Evolutionary conservation across 768 basidiomycete species (phyloP), one percentile per base, ranked within the genome.

Genomic region (Megacollybia marginata): DNA sequence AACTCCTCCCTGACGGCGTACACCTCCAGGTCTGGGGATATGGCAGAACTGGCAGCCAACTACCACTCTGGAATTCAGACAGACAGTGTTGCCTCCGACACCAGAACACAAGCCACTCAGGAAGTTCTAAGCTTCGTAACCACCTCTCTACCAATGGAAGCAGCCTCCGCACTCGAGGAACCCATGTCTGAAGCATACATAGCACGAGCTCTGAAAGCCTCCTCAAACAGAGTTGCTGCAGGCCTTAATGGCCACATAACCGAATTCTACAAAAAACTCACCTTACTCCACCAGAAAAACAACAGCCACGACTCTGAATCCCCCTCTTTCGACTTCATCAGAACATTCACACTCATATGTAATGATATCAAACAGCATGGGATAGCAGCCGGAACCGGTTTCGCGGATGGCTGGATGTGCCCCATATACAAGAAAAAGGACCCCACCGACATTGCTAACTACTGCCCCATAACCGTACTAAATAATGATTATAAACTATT

Each of bases 351-450:
- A 0, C 33, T 0, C 0, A 23, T 58, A 0, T 58, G 40, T 12
- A 53, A 53, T 2, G 57, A 71, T 33, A 70, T 72, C 0, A 48
- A 64, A 48, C 0, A 2, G 1, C 1, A 65, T 34, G 67, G 70
- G 0, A 2, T 64, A 0, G 34, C 8, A 0, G 1, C 16, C 0
- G 2, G 9, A 0, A 52, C 58, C 0, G 2, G 18, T 0, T 76
- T 70, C 45, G 20, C 62, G 0, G 42, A 59, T 7, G 72, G 72
- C 0, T 66, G 63, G 66, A 64, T 69, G 60, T 67, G 68, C 59
- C 70, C 66, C 0, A 28, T 75, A 0, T 75, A 68, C 49, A 75
- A 75, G 33, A 74, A 75, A 40, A 65, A 62, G 4, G 66, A 69
- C 16, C 42, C 19, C 1, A 46, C 42, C 0, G 50, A 62, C 1